Evolutionary conservation across 1,139 yeast species (phyloP).

Genomic region (Candida freyschussii): DNA sequence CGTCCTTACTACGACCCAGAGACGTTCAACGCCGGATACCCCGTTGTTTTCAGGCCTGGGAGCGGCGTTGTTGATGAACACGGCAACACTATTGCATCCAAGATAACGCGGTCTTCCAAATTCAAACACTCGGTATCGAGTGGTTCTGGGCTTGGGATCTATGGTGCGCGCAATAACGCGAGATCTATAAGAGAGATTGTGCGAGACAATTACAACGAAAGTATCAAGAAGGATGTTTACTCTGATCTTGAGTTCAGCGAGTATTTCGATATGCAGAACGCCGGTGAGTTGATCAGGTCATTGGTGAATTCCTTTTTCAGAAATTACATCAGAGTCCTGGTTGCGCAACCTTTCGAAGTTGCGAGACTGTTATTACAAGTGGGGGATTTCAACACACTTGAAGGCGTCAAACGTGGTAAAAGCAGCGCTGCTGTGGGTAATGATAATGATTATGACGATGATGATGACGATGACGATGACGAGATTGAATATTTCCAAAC

Average conservation of each 20-base stretch:
- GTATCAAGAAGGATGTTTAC: slow-evolving; percentile 40
- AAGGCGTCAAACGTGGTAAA: slow-evolving; percentile 1
- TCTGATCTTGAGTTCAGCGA: slow-evolving; percentile 66
- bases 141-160: slow-evolving; percentile 10
- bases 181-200: slow-evolving; percentile 18
- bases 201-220: slow-evolving; percentile 16
- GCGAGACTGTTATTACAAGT: slow-evolving; percentile 76
- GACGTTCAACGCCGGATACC: slow-evolving; percentile 62
- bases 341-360: slow-evolving; percentile 88
- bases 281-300: slow-evolving; percentile 49
- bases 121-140: slow-evolving; percentile 8
- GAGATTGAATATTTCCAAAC: slow-evolving; percentile 55
- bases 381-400: slow-evolving; percentile 45
- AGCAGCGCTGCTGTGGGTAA: slow-evolving; percentile 16
- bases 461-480: slow-evolving; percentile 35
- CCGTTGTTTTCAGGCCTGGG: slow-evolving; percentile 57
- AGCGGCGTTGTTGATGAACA: slow-evolving; percentile 44
- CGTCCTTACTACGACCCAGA: slow-evolving; percentile 76
- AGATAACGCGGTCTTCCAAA: slow-evolving; percentile 22
- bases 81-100: slow-evolving; percentile 35
- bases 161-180: slow-evolving; percentile 1
- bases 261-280: slow-evolving; percentile 54
- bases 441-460: slow-evolving; percentile 44
- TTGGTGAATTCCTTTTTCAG: slow-evolving; percentile 57
- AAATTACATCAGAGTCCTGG: slow-evolving; percentile 60